Base-by-base conservation (phyloP, 805 yeast genomes). In the Zygotorulaspora chibaensis region DNA sequence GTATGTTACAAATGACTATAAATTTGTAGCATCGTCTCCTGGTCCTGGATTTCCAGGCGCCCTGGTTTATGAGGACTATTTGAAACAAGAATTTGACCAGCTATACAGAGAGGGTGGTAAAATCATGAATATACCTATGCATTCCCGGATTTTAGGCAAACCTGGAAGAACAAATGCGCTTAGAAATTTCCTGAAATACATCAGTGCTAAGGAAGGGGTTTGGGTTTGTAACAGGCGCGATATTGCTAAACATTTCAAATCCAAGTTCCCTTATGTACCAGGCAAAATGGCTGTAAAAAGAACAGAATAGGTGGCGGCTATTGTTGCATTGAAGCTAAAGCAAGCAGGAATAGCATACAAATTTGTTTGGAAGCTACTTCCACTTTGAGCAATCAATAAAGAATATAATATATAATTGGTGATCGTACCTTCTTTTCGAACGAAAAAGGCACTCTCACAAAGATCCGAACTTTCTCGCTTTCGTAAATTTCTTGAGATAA, bases 11-110 rank as follows among this genome's bases (percentile, higher is more conserved):
- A 35, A 35, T 11, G 38, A 35, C 38, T 35, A 35, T 11, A 35
- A 35, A 11, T 35, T 35, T 18, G 38, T 35, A 3, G 38, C 38
- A 3, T 35, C 38, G 7, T 35, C 38, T 35, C 38, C 38, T 5
- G 38, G 38, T 35, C 38, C 38, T 3, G 38, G 38, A 12, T 35
- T 35, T 35, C 38, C 38, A 15, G 38, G 38, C 2, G 2, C 38
- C 8, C 7, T 35, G 38, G 12, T 35, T 13, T 35, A 35, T 4
- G 38, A 35, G 15, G 38, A 35, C 12, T 35, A 35, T 15, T 23
- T 35, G 8, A 35, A 35, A 15, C 38, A 35, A 15, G 20, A 16
- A 18, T 35, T 16, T 35, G 23, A 18, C 20, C 23, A 18, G 17
- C 15, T 16, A 7, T 11, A 11, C 2, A 2, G 37, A 12, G 33